Evolutionary conservation across 257 asterid species (phyloP).

Genomic region (Echium plantagineum): DNA sequence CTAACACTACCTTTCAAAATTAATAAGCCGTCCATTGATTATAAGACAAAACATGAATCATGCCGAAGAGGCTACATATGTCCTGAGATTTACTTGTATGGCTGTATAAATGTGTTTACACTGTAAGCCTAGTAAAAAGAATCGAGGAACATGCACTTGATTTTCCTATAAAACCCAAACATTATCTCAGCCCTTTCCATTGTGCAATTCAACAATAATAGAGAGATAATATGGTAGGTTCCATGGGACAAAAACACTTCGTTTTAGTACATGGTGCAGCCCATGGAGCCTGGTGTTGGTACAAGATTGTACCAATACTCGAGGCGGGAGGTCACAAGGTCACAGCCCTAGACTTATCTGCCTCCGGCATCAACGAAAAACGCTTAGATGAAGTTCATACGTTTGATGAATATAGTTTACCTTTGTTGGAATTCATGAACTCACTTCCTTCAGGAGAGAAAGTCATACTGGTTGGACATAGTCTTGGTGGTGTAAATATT

Average conservation of each 20-base stretch:
- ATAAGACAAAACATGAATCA: too few relatives aligned
- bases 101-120: too few relatives aligned
- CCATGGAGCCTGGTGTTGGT: conserved; percentile 70
- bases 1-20: too few relatives aligned
- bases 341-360: conserved; percentile 42
- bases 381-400: conserved; percentile 21
- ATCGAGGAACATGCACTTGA: too few relatives aligned
- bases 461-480: conserved; percentile 52
- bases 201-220: not conserved
- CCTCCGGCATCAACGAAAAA: conserved; percentile 35
- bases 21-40: too few relatives aligned
- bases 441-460: conserved; percentile 23
- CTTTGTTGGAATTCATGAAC: conserved; percentile 32
- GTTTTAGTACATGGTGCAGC: conserved; percentile 61
- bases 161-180: not conserved
- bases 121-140: too few relatives aligned
- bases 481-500: conserved; percentile 40
- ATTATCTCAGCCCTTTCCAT: not conserved
- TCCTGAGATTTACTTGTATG: too few relatives aligned
- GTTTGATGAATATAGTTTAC: conserved; percentile 32
- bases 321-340: conserved; percentile 57
- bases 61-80: too few relatives aligned
- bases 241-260: conserved; percentile 22
- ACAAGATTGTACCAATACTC: conserved; percentile 42
- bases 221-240: conserved; percentile 10